Evolutionary conservation across 306 rosid genomes (phyloP).

Genomic region (Cicer arietinum): DNA sequence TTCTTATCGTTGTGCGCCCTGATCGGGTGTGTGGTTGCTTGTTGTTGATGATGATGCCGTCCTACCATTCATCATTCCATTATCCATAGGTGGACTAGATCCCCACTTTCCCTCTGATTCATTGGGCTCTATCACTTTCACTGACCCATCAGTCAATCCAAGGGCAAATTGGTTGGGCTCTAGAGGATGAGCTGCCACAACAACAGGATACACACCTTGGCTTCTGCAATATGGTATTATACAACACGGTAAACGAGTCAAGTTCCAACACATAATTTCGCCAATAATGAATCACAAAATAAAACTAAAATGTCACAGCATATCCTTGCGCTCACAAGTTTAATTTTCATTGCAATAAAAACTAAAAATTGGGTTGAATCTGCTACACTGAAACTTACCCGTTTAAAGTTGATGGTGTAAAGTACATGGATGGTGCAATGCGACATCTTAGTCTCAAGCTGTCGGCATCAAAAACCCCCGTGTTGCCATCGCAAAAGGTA

Average conservation of each 20-base stretch:
- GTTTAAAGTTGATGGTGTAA: conserved; percentile 57
- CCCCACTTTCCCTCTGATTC: conserved; percentile 89
- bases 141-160: conserved; percentile 80
- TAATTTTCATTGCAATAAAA: neutral
- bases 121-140: conserved; percentile 78
- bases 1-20: conserved; percentile 64
- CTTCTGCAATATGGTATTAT: conserved; percentile 52
- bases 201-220: conserved; percentile 70
- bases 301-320: neutral
- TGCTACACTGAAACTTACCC: conserved; percentile 58
- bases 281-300: conserved; percentile 12
- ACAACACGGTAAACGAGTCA: conserved; percentile 23
- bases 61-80: conserved; percentile 65
- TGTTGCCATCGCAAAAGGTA: conserved; percentile 73
- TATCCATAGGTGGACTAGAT: conserved; percentile 62
- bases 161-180: conserved; percentile 84
- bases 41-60: conserved; percentile 65
- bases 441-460: conserved; percentile 80
- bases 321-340: conserved; percentile 9
- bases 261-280: conserved; percentile 19
- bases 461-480: conserved; percentile 87
- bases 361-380: conserved; percentile 4
- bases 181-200: conserved; percentile 75
- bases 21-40: conserved; percentile 77
- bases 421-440: conserved; percentile 72